Conservation (phyloP, 2,329 filamentous ascomycete genomes). For the Macrophomina tecta region DNA sequence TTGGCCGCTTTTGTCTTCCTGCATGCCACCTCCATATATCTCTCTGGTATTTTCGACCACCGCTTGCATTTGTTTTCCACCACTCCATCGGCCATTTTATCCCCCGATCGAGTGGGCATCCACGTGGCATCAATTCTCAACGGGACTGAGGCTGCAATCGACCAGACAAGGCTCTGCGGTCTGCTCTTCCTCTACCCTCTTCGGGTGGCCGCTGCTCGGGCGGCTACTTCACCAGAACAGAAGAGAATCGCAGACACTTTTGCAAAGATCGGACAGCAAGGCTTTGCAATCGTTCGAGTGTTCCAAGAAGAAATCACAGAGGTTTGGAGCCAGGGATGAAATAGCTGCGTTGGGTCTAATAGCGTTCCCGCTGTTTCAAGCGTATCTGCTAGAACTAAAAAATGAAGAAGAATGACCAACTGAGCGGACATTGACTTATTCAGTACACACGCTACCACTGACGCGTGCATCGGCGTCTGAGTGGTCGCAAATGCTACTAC, state of each 20-base stretch:
- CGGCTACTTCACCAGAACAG: neutral
- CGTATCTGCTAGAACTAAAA: too few relatives aligned
- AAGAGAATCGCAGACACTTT: neutral
- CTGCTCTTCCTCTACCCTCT: constrained; percentile 18
- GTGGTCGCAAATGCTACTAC: too few relatives aligned
- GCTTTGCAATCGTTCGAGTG: neutral
- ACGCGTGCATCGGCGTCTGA: too few relatives aligned
- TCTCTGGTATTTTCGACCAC: constrained; percentile 22
- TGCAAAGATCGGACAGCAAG: neutral
- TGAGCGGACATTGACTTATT: too few relatives aligned
- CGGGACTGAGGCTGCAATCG: neutral
- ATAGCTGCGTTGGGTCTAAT: too few relatives aligned
- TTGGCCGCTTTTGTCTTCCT: neutral
- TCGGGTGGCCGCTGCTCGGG: constrained; percentile 5
- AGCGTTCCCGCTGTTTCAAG: too few relatives aligned
- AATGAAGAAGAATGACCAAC: too few relatives aligned
- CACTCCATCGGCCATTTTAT: neutral
- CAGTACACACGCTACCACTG: too few relatives aligned
- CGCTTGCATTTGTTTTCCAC: neutral
- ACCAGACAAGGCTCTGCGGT: constrained; percentile 5
- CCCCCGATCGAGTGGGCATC: neutral
- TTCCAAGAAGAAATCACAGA: neutral
- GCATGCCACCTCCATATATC: constrained; percentile 7
- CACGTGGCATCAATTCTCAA: neutral
- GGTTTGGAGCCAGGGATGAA: neutral